Evolutionary conservation across 2,329 filamentous ascomycete genomes (phyloP).

Genomic region (Calonectria hawksworthii): DNA sequence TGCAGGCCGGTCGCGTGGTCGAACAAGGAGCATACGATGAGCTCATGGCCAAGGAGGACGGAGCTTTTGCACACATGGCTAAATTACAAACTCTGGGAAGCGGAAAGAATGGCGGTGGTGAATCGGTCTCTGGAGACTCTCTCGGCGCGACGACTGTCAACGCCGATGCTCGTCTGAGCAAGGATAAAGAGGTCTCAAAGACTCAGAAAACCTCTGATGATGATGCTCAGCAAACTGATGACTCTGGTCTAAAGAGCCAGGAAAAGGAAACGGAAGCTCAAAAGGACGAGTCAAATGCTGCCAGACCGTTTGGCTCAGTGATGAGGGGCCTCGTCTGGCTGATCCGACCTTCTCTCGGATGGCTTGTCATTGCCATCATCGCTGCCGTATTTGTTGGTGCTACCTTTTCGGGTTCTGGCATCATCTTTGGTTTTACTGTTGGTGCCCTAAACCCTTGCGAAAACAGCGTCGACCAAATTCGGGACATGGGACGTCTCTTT

Average conservation of each 20-base stretch:
- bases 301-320: constrained; percentile 54
- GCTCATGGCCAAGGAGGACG: constrained; percentile 64
- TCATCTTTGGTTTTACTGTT: constrained; percentile 61
- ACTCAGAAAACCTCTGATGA: too few relatives aligned
- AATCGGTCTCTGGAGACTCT: constrained; percentile 44
- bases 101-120: constrained; percentile 39
- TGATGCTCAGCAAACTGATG: too few relatives aligned
- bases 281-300: constrained; percentile 53
- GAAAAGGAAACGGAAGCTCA: constrained; percentile 49
- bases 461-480: constrained; percentile 54
- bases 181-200: constrained; percentile 26
- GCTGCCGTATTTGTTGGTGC: constrained; percentile 67
- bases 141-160: constrained; percentile 32
- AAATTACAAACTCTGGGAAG: constrained; percentile 55
- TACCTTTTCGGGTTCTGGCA: constrained; percentile 65
- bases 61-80: constrained; percentile 67
- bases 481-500: constrained; percentile 60
- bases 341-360: constrained; percentile 55
- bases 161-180: constrained; percentile 22
- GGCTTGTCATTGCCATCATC: constrained; percentile 55
- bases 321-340: constrained; percentile 54
- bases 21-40: constrained; percentile 75
- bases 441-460: constrained; percentile 61
- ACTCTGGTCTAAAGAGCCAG: too few relatives aligned
- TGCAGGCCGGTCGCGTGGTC: constrained; percentile 70